Evolutionary conservation across 495 filamentous ascomycete species (phyloP).

Genomic region (Daldinia loculata): DNA sequence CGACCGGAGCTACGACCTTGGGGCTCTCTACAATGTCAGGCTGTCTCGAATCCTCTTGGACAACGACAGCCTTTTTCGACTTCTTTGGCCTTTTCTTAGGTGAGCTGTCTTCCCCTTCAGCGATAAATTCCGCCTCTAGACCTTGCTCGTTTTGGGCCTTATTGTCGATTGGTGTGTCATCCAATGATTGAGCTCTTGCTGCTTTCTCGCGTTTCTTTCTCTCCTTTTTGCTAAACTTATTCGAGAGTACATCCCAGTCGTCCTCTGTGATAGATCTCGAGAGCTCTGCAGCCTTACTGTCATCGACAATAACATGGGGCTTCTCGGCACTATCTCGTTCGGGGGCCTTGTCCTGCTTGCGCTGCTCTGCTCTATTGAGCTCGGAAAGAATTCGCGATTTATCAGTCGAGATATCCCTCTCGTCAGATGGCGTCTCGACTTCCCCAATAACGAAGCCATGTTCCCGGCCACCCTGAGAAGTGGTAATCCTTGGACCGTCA

Average conservation of each 20-base stretch:
- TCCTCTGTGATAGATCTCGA: slow-evolving; percentile 27
- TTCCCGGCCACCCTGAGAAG: slow-evolving; percentile 8
- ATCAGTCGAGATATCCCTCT: slow-evolving; percentile 21
- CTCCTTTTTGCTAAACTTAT: slow-evolving; percentile 50
- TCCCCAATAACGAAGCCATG: slow-evolving; percentile 35
- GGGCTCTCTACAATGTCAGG: slow-evolving; percentile 28
- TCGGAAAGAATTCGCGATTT: slow-evolving; percentile 22
- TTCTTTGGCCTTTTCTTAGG: slow-evolving; percentile 46
- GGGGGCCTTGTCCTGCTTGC: slow-evolving; percentile 18
- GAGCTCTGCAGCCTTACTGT: slow-evolving; percentile 4
- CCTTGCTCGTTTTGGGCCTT: slow-evolving; percentile 28
- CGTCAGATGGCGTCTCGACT: slow-evolving; percentile 30
- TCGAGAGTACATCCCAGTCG: slow-evolving; percentile 22
- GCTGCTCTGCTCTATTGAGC: slow-evolving; percentile 28
- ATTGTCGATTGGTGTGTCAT: slow-evolving; percentile 31
- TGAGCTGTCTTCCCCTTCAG: slow-evolving; percentile 31
- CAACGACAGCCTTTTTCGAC: slow-evolving; percentile 40
- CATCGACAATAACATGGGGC: slow-evolving; percentile 4
- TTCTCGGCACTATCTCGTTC: slow-evolving; percentile 15
- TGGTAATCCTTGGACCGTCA: slow-evolving; percentile 7
- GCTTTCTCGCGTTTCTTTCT: slow-evolving; percentile 50
- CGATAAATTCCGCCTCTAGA: slow-evolving; percentile 32
- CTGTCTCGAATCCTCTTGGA: slow-evolving; percentile 38
- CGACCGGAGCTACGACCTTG: slow-evolving; percentile 39
- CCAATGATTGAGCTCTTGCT: slow-evolving; percentile 37